These are phyloP conservation scores for Gossypium ekmanianum DNA, from an alignment of 345 rosid genomes.

Conservation along the genomic window DNA sequence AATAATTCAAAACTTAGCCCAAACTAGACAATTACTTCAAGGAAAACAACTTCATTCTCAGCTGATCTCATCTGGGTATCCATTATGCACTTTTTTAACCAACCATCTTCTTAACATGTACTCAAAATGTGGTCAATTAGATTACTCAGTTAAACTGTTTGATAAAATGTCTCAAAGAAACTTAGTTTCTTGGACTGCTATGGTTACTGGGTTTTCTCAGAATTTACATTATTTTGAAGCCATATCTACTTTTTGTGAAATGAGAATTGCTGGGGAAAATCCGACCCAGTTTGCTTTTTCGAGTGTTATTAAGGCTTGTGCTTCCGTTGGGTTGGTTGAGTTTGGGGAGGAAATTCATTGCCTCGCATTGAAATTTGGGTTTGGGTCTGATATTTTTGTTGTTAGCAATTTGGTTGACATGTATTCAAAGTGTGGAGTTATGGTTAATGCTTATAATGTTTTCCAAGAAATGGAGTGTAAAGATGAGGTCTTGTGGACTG, in stretches of 20 bases:
- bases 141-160: slow-evolving; percentile 28
- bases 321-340: slow-evolving; percentile 7
- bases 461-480: slow-evolving; percentile 29
- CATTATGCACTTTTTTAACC: slow-evolving; percentile 7
- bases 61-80: slow-evolving; percentile 17
- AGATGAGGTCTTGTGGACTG: slow-evolving; percentile 35
- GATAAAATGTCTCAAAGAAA: slow-evolving; percentile 29
- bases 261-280: slow-evolving; percentile 10
- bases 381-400: slow-evolving; percentile 14
- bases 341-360: slow-evolving; percentile 16
- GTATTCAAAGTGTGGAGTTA: slow-evolving; percentile 20
- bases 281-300: slow-evolving; percentile 20
- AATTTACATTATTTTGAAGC: slow-evolving; percentile 13
- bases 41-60: slow-evolving; percentile 23
- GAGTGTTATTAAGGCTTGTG: slow-evolving; percentile 18
- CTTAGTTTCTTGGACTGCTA: slow-evolving; percentile 35
- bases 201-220: slow-evolving; percentile 35
- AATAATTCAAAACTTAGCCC: slow-evolving; percentile 4
- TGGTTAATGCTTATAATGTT: slow-evolving; percentile 24
- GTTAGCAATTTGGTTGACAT: slow-evolving; percentile 18
- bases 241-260: neutral
- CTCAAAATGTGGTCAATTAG: slow-evolving; percentile 13
- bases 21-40: neutral
- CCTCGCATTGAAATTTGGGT: slow-evolving; percentile 13
- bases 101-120: slow-evolving; percentile 16